Conservation (phyloP, 345 rosid species). For the Salix exigua region DNA sequence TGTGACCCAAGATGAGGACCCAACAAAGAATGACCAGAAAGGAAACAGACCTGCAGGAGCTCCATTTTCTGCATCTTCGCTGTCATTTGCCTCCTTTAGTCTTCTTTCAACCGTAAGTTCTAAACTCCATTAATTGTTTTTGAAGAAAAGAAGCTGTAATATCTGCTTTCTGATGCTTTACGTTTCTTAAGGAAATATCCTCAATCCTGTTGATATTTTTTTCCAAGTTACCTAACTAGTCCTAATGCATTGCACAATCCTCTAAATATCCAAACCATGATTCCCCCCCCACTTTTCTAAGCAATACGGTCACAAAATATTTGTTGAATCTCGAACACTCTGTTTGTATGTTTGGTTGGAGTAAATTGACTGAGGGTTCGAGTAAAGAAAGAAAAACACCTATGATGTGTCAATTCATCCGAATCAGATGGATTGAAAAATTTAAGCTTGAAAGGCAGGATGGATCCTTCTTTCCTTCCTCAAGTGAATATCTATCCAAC, state of each 20-base stretch:
- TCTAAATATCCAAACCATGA: background rate
- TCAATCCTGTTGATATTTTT: background rate
- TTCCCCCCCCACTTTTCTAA: background rate
- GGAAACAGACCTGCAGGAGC: constrained; percentile 46
- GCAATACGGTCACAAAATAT: background rate
- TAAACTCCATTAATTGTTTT: background rate
- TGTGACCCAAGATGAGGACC: constrained; percentile 30
- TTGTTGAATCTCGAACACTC: background rate
- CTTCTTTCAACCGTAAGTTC: constrained; percentile 66
- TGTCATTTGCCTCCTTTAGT: constrained; percentile 63
- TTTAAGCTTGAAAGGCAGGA: no score
- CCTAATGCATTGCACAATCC: background rate
- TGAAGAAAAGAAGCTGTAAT: background rate
- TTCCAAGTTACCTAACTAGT: background rate
- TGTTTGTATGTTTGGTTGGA: background rate
- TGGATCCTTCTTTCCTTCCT: no score
- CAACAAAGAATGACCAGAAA: constrained; percentile 33
- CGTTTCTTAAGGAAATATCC: background rate
- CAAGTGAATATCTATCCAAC: no score
- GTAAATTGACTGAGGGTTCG: background rate
- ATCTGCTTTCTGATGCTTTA: background rate
- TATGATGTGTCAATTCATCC: no score
- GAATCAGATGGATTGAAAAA: no score
- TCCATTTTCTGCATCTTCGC: constrained; percentile 67
- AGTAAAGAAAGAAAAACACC: no score